phyloP scores from a whole-genome alignment of 176 grass and related monocot genomes.

The Paspalum notatum region DNA sequence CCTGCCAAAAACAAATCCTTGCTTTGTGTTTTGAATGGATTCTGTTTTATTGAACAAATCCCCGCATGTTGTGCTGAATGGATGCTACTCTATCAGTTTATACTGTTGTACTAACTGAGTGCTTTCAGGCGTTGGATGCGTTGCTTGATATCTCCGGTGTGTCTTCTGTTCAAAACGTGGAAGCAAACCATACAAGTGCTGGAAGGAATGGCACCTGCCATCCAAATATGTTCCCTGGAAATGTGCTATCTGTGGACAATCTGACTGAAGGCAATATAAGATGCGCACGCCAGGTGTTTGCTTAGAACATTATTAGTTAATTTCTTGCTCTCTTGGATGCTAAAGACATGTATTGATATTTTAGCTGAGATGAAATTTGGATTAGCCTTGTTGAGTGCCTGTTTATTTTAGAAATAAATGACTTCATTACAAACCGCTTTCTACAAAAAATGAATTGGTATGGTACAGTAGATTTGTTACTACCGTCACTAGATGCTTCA shows the following conservation, averaged over 20 bases:
- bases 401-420: constrained; percentile 12
- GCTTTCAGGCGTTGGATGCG: constrained; percentile 72
- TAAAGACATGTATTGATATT: neutral
- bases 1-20: neutral
- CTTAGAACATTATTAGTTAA: constrained; percentile 11
- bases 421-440: neutral
- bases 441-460: neutral
- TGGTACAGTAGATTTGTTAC: neutral
- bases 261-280: constrained; percentile 15
- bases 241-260: constrained; percentile 39
- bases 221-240: constrained; percentile 42
- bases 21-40: neutral
- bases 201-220: constrained; percentile 28
- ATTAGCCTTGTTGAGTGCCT: neutral
- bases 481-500: neutral
- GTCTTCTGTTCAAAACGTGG: constrained; percentile 37
- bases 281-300: constrained; percentile 64
- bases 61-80: neutral
- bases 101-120: constrained; percentile 31
- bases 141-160: constrained; percentile 77
- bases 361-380: neutral
- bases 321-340: neutral
- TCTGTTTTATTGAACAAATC: neutral
- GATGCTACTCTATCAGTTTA: neutral
- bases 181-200: constrained; percentile 29